Percentiles rank a stretch among this genome's conserved stretches.
Evolutionary conservation across 228 moss, liverwort and hornwort genomes (phyloP).

Genomic region (Sphagnum fallax): DNA sequence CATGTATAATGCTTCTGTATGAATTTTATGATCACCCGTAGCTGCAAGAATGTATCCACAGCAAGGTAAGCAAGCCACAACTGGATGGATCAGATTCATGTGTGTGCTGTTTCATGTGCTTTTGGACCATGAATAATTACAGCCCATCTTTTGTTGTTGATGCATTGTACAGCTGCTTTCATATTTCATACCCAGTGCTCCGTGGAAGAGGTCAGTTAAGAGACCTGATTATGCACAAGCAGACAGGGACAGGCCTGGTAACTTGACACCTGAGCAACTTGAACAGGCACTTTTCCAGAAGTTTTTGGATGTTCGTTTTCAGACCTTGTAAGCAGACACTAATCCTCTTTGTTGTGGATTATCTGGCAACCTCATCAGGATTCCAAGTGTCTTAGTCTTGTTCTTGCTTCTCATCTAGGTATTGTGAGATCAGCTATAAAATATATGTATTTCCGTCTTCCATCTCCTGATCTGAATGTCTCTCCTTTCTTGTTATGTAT

Average conservation of each 20-base stretch:
- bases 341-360: too few species aligned
- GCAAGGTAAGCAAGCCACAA: not conserved
- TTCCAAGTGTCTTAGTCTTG: too few species aligned
- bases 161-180: not conserved
- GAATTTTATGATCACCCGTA: not conserved
- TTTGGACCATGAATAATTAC: too few species aligned
- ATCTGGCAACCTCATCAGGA: too few species aligned
- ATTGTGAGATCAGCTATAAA: too few species aligned
- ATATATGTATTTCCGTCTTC: too few species aligned
- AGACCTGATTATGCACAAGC: too few species aligned
- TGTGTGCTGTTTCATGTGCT: too few species aligned
- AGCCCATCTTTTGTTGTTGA: not conserved
- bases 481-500: too few species aligned
- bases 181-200: not conserved
- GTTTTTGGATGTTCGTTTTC: constrained; percentile 16
- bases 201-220: constrained; percentile 13
- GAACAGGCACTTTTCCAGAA: constrained; percentile 20
- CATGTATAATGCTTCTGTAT: not conserved
- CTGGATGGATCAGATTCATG: too few species aligned
- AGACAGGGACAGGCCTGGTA: not conserved
- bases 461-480: too few species aligned
- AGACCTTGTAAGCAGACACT: not conserved
- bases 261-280: constrained; percentile 12
- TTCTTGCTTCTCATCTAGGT: too few species aligned
- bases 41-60: not conserved